Evolutionary conservation across 306 rosid genomes (phyloP).

Genomic region (Purshia tridentata): DNA sequence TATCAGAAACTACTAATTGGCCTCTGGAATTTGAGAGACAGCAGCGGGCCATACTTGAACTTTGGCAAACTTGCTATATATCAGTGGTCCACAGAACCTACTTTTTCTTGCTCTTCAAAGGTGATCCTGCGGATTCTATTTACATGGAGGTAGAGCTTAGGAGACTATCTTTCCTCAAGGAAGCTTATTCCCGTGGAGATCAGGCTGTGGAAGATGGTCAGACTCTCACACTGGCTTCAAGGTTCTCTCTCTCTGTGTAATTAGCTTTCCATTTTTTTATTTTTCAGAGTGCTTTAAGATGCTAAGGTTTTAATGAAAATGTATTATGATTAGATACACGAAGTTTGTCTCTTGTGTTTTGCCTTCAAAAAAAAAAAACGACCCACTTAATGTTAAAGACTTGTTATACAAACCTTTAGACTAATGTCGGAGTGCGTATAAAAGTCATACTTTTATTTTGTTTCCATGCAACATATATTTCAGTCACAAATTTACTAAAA

Average conservation of each 20-base stretch:
- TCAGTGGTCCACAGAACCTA: conserved; percentile 94
- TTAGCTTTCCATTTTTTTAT: no score
- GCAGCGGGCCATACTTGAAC: conserved; percentile 69
- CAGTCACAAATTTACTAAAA: neutral
- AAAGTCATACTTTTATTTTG: neutral
- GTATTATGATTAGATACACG: neutral
- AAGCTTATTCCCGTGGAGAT: conserved; percentile 62
- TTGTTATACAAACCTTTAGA: neutral
- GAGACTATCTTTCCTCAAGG: conserved; percentile 78
- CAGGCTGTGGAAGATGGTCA: conserved; percentile 52
- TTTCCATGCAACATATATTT: neutral
- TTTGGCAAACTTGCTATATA: conserved; percentile 86
- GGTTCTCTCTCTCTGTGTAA: conserved; percentile 47
- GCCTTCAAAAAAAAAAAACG: neutral
- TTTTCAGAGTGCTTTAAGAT: neutral
- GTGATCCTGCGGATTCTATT: conserved; percentile 86
- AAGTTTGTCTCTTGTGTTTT: neutral
- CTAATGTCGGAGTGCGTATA: neutral
- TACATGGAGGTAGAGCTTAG: conserved; percentile 93
- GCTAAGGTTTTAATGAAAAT: neutral
- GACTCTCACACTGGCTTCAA: conserved; percentile 61
- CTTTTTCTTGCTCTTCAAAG: conserved; percentile 91
- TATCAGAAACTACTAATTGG: conserved; percentile 69
- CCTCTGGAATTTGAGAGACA: conserved; percentile 73
- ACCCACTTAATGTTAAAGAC: neutral